These are phyloP conservation scores for Xylaria flabelliformis DNA, from an alignment of 495 filamentous ascomycete species.

Conservation along the genomic window DNA sequence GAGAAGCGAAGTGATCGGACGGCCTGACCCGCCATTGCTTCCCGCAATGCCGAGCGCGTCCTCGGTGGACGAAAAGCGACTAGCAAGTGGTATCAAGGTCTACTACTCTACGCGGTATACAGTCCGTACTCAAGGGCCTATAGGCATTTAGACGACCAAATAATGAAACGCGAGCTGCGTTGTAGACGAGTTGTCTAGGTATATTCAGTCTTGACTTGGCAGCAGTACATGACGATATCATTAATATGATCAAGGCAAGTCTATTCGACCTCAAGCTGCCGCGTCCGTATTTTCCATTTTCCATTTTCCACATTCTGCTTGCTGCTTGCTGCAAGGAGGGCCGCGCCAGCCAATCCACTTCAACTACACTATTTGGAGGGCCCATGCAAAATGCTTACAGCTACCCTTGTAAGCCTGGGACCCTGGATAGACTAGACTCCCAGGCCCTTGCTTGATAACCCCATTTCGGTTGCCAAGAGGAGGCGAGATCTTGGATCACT, in stretches of 20 bases:
- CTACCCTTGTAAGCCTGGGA: conserved; percentile 13
- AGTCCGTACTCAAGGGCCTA: neutral
- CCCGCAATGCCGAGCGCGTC: neutral
- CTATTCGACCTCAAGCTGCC: neutral
- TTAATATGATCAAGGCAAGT: neutral
- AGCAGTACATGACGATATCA: neutral
- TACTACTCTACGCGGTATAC: too few relatives aligned
- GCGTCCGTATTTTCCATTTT: neutral
- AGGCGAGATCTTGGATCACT: conserved; percentile 25
- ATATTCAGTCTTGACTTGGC: neutral
- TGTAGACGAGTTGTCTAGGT: neutral
- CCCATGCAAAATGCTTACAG: conserved; percentile 11
- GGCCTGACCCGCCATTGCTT: neutral
- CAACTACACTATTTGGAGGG: conserved; percentile 10
- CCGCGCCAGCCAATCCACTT: conserved; percentile 12
- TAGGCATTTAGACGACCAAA: neutral
- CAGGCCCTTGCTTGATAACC: neutral
- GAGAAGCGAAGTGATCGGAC: neutral
- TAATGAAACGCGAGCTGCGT: neutral
- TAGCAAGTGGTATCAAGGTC: too few relatives aligned
- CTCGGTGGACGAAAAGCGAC: neutral
- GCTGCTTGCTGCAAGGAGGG: neutral
- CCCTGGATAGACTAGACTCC: conserved; percentile 11
- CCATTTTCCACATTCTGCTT: neutral
- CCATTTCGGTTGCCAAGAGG: conserved; percentile 22